Base-by-base conservation (phyloP, 2,329 filamentous ascomycete species). In the Aspergillus jensenii region DNA sequence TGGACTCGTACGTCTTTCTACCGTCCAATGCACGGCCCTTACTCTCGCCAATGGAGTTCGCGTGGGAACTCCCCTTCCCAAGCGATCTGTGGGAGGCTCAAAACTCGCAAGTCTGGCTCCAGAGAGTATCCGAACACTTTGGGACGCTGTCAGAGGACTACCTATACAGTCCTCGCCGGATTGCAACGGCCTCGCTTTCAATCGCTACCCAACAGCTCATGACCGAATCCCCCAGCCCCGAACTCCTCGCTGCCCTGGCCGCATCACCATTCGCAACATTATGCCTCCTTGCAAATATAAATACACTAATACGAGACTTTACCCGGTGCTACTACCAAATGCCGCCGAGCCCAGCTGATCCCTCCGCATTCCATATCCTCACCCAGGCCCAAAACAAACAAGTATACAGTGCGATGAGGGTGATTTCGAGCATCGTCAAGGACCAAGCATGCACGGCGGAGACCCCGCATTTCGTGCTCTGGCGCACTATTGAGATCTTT, bases 291-390 rank as follows among this genome's bases (percentile, higher is more conserved):
- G 19, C 9, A 3, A 50, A 50, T 23, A 50, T 50, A 3, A 50
- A 68, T 46, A 51, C 63, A 2, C 56, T 74, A 3, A 60, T 73
- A 1, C 58, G 69, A 17, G 71, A 73, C 47, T 69, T 74, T n/a
- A 74, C 72, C 2, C 66, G 71, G 12, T 70, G 67, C 48, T 73
- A 71, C 56, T 74, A 74, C 41, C 71, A 74, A 46, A 59, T 74
- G 23, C 72, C 70, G 0, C 71, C 72, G 2, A 68, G 60, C 15
- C 55, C 65, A 3, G 60, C 68, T 1, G 71, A 74, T 55, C 72
- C 71, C 0, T 69, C 66, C 1, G 64, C 72, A 0, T 73, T 71
- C 43, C 71, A 73, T 41, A 72, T 73, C 17, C 62, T 74, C 27
- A 73, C 71, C 4, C 71, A 74, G 50, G 58, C 57, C 2, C 71